Evolutionary conservation across 805 yeast genomes (phyloP).

Genomic region (Saccharomycopsis sp.): DNA sequence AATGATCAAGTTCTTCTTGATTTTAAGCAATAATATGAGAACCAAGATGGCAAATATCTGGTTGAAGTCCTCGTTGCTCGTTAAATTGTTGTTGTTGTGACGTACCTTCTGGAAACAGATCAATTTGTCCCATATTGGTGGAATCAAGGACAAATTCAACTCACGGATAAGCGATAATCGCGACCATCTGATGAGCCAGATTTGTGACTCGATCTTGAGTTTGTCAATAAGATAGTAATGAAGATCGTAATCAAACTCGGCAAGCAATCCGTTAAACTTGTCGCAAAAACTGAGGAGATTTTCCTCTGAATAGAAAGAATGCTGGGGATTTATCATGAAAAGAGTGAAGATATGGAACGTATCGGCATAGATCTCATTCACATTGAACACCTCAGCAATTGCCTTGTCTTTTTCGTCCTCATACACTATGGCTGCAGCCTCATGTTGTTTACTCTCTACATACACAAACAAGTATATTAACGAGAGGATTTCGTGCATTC

Average conservation of each 20-base stretch:
- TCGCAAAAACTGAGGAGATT: constrained; percentile 38
- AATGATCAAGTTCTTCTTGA: constrained; percentile 37
- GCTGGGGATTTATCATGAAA: constrained; percentile 37
- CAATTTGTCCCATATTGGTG: constrained; percentile 38
- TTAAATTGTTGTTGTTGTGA: constrained; percentile 29
- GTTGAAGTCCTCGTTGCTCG: constrained; percentile 29
- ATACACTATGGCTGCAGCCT: constrained; percentile 10
- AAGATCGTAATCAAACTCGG: constrained; percentile 41
- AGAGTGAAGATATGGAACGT: constrained; percentile 40
- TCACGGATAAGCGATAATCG: constrained; percentile 41
- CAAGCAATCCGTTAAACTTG: constrained; percentile 36
- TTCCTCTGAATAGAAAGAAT: constrained; percentile 38
- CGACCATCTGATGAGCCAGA: constrained; percentile 47
- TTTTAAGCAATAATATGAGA: constrained; percentile 36
- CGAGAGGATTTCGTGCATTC: constrained; percentile 47
- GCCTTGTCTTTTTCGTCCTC: constrained; percentile 11
- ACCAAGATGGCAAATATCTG: constrained; percentile 35
- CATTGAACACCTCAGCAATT: constrained; percentile 32
- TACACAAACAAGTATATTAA: constrained; percentile 36
- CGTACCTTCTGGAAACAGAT: constrained; percentile 26
- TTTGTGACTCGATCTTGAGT: constrained; percentile 40
- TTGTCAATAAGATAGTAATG: constrained; percentile 39
- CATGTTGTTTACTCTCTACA: constrained; percentile 32
- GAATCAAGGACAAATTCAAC: constrained; percentile 33
- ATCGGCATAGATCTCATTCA: constrained; percentile 34